phyloP scores from a whole-genome alignment of 805 yeast genomes.

The Myxozyma kluyveri region DNA sequence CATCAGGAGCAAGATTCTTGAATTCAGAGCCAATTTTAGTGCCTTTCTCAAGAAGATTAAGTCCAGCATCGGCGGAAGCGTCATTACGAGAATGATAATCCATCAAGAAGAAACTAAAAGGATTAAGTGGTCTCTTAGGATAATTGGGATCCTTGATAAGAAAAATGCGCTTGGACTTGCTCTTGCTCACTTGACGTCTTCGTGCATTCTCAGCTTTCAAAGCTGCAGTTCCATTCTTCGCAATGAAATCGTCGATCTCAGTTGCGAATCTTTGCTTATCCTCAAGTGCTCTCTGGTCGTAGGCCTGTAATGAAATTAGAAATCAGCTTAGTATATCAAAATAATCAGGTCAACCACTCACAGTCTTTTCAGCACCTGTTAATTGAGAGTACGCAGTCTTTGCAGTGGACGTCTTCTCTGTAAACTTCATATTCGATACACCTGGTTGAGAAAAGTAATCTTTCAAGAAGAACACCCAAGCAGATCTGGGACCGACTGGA shows the following conservation, averaged over 20 bases:
- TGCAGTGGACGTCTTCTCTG: no score
- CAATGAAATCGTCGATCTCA: slow-evolving; percentile 14
- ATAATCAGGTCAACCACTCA: no score
- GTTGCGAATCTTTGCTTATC: slow-evolving; percentile 16
- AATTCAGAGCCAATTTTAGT: no score
- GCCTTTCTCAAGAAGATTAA: no score
- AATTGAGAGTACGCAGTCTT: no score
- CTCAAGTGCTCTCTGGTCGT: slow-evolving; percentile 3
- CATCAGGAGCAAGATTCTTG: no score
- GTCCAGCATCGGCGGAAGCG: no score
- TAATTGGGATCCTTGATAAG: slow-evolving; percentile 12
- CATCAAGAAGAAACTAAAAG: slow-evolving; percentile 4
- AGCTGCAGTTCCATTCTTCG: slow-evolving; percentile 4
- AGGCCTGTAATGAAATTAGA: neutral
- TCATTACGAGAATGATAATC: slow-evolving; percentile 2
- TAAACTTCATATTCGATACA: no score
- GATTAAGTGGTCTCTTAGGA: slow-evolving; percentile 12
- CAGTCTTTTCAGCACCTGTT: no score
- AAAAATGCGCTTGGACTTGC: neutral
- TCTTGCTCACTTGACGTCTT: slow-evolving; percentile 6
- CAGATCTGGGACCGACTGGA: slow-evolving; percentile 1
- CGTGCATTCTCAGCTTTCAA: slow-evolving; percentile 14
- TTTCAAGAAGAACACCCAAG: slow-evolving; percentile 7
- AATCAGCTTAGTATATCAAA: neutral
- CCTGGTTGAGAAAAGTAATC: no score